Evolutionary conservation across 495 filamentous ascomycete species (phyloP), one percentile per base, ranked within the genome.

Genomic region (Penicillium atrosanguineum): DNA sequence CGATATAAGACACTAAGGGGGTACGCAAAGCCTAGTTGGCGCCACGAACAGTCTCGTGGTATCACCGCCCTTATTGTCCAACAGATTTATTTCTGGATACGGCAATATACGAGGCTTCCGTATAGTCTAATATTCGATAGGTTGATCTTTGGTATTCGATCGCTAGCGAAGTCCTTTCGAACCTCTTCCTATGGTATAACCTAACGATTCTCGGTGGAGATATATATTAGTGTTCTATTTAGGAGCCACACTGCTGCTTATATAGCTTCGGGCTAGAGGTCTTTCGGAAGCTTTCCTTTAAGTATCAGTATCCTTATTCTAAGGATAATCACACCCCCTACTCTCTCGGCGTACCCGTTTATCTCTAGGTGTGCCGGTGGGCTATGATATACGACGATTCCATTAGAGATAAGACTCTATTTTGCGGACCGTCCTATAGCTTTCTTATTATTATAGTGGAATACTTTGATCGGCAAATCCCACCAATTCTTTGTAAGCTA

Each of bases 281-380:
- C n/a, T n/a, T n/a, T n/a, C n/a, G n/a, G 52, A 7, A 60, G 20
- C 16, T 56, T 36, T 4, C 39, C 45, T 11, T 53, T 50, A 7
- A 23, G 14, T 0, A 53, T 12, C 2, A 58, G 20, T 1, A 15
- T n/a, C 8, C 55, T 12, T 0, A 41, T 41, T 14, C 40, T 20
- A 8, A 18, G 1, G 23, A 50, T 50, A 7, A 58, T 48, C 8
- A 57, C 53, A 46, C 48, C 55, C 40, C 44, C 48, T 18, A 48
- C 38, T 48, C 54, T 31, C 48, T 57, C 48, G 9, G 38, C 28
- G n/a, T n/a, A n/a, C n/a, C n/a, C n/a, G n/a, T n/a, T n/a, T n/a
- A n/a, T n/a, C n/a, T n/a, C n/a, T n/a, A n/a, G n/a, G n/a, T n/a
- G n/a, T n/a, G n/a, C n/a, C n/a, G n/a, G n/a, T n/a, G n/a, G n/a